Conservation (phyloP, 495 filamentous ascomycete species). For the Xylaria cubensis region DNA sequence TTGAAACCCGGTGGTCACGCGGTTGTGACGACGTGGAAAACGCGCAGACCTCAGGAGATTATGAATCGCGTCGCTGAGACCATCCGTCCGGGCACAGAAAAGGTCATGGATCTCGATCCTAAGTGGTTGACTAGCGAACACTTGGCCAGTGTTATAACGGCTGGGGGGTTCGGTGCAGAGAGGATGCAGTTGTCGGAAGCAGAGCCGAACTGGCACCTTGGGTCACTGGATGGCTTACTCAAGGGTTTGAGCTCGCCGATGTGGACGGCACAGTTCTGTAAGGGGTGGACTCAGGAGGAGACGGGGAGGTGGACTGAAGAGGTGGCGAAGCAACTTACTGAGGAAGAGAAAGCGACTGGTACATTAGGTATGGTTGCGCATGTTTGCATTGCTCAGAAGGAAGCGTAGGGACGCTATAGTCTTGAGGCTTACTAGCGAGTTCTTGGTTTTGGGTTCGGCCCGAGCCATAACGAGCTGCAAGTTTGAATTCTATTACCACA, state of each 20-base stretch:
- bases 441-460: not conserved
- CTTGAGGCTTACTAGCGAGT: not conserved
- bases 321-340: conserved; percentile 42
- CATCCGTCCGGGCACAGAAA: conserved; percentile 23
- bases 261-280: conserved; percentile 38
- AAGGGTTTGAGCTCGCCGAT: conserved; percentile 32
- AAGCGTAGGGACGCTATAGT: not conserved
- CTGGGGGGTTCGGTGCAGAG: conserved; percentile 26
- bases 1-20: conserved; percentile 43
- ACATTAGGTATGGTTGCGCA: conserved; percentile 59
- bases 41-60: conserved; percentile 20
- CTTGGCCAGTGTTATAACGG: conserved; percentile 27
- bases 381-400: conserved; percentile 49
- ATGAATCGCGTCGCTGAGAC: conserved; percentile 25
- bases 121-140: conserved; percentile 37
- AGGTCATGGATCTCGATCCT: conserved; percentile 28
- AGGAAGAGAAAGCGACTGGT: conserved; percentile 53
- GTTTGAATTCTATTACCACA: not conserved
- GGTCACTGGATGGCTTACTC: conserved; percentile 25
- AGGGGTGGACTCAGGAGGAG: conserved; percentile 41
- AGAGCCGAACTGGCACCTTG: conserved; percentile 31
- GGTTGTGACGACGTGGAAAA: conserved; percentile 44
- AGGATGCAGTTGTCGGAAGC: conserved; percentile 24
- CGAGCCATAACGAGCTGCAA: not conserved
- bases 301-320: conserved; percentile 34